These are phyloP conservation scores for Exophiala alcalophila DNA, from an alignment of 2,329 filamentous ascomycete species.

Conservation along the genomic window DNA sequence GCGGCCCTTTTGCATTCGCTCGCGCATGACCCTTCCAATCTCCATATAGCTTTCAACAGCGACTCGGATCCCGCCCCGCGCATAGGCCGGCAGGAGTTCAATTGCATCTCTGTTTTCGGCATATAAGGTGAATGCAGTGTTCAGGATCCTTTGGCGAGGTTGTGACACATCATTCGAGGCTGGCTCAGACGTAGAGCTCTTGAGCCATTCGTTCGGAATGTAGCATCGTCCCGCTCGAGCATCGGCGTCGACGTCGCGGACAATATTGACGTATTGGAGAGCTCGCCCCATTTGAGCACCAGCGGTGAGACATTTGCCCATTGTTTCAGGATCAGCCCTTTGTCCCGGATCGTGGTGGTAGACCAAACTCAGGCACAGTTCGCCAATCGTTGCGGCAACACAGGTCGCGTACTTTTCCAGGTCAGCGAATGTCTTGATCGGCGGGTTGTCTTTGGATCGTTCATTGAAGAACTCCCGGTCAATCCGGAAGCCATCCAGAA, in stretches of 20 bases:
- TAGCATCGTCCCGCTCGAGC: slow-evolving; percentile 66
- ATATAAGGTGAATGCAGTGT: slow-evolving; percentile 62
- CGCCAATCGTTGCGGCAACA: slow-evolving; percentile 70
- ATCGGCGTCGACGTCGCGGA: slow-evolving; percentile 68
- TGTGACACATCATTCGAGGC: slow-evolving; percentile 27
- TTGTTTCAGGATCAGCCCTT: slow-evolving; percentile 28
- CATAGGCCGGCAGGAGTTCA: slow-evolving; percentile 58
- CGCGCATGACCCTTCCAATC: slow-evolving; percentile 56
- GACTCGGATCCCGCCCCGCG: slow-evolving; percentile 62
- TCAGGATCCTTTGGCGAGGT: slow-evolving; percentile 55
- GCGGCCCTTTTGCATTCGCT: slow-evolving; percentile 21
- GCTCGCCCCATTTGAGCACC: slow-evolving; percentile 68
- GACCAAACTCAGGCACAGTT: slow-evolving; percentile 65
- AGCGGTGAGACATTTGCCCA: slow-evolving; percentile 50
- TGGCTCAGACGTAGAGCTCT: slow-evolving; percentile 42
- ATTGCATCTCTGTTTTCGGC: slow-evolving; percentile 55
- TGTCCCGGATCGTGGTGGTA: slow-evolving; percentile 51
- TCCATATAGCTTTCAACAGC: slow-evolving; percentile 75
- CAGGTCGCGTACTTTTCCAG: slow-evolving; percentile 63
- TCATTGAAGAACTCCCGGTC: slow-evolving; percentile 56
- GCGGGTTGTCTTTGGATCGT: slow-evolving; percentile 39
- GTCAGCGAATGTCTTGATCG: slow-evolving; percentile 58
- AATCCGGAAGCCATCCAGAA: slow-evolving; percentile 67
- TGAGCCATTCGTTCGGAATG: slow-evolving; percentile 63
- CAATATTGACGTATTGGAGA: slow-evolving; percentile 75